phyloP scores from a whole-genome alignment of 371 early-diverging fungal species.

The Choanephora cucurbitarum region DNA sequence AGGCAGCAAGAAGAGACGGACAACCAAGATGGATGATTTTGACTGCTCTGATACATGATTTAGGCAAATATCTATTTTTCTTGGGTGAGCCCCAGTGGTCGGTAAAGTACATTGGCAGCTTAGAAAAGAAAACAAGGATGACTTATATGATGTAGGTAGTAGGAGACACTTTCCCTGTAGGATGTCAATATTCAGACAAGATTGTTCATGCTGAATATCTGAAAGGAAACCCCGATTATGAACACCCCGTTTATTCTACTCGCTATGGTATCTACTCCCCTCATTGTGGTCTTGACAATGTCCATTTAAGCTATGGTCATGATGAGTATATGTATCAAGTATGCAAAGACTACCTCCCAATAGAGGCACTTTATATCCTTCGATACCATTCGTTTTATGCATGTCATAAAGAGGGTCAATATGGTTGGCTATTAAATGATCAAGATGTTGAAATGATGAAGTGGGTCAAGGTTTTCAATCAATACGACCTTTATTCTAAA shows the following conservation, averaged over 20 bases:
- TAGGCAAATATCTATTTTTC: slow-evolving; percentile 57
- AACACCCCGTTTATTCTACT: slow-evolving; percentile 36
- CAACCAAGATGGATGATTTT: slow-evolving; percentile 60
- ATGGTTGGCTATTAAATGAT: slow-evolving; percentile 50
- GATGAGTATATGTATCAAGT: slow-evolving; percentile 64
- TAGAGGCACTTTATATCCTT: slow-evolving; percentile 52
- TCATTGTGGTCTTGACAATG: slow-evolving; percentile 53
- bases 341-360: slow-evolving; percentile 51
- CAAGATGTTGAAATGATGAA: slow-evolving; percentile 51
- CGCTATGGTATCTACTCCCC: slow-evolving; percentile 55
- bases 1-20: slow-evolving; percentile 51
- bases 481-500: slow-evolving; percentile 63
- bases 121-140: not conserved
- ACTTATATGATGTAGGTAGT: slow-evolving; percentile 29
- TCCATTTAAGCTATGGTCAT: slow-evolving; percentile 60
- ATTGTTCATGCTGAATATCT: slow-evolving; percentile 52
- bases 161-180: slow-evolving; percentile 58
- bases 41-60: slow-evolving; percentile 57
- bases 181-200: slow-evolving; percentile 41
- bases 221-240: slow-evolving; percentile 46
- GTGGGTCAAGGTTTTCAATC: slow-evolving; percentile 57
- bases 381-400: slow-evolving; percentile 64
- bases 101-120: no score
- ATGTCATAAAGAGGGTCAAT: slow-evolving; percentile 51
- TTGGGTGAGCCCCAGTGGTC: slow-evolving; percentile 59